Percentiles rank a stretch among this genome's conserved stretches.
Evolutionary conservation across 2,329 filamentous ascomycete species (phyloP).

Genomic region (Acrocalymma vagum): DNA sequence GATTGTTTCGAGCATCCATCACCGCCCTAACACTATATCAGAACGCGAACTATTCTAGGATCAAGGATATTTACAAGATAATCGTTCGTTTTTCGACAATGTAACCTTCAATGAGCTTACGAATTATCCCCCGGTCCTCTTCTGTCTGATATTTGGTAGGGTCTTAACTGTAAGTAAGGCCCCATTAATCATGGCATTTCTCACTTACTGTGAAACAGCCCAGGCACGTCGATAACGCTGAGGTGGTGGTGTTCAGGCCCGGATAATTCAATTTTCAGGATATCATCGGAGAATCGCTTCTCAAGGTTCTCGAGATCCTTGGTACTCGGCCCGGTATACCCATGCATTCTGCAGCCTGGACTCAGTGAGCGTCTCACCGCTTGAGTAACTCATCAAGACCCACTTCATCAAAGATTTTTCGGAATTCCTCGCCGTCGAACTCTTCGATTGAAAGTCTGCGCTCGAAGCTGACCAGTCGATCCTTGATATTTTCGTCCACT

Average conservation of each 20-base stretch:
- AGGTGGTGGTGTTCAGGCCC: slow-evolving; percentile 51
- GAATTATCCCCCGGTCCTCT: slow-evolving; percentile 14
- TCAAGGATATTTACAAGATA: slow-evolving; percentile 6
- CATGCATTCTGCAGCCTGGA: slow-evolving; percentile 15
- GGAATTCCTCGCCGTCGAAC: slow-evolving; percentile 11
- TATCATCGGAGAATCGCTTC: slow-evolving; percentile 27
- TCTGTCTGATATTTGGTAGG: slow-evolving; percentile 18
- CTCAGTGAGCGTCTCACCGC: not conserved
- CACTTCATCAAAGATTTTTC: slow-evolving; percentile 11
- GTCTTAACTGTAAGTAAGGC: slow-evolving; percentile 6
- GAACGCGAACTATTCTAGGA: not conserved
- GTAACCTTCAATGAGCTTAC: slow-evolving; percentile 12
- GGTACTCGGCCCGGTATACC: slow-evolving; percentile 12
- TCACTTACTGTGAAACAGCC: slow-evolving; percentile 42
- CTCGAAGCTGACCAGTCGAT: slow-evolving; percentile 8
- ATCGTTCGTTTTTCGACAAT: slow-evolving; percentile 15
- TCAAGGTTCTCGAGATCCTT: slow-evolving; percentile 14
- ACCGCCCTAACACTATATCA: slow-evolving; percentile 9
- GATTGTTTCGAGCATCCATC: slow-evolving; percentile 17
- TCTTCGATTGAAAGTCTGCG: slow-evolving; percentile 4
- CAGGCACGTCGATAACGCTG: slow-evolving; percentile 53
- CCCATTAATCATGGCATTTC: not conserved
- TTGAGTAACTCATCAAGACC: not conserved
- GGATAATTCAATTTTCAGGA: slow-evolving; percentile 51
- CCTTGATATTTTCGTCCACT: slow-evolving; percentile 5